Evolutionary conservation across 176 grass and related monocot species (phyloP).

Genomic region (Aegilops bicornis): DNA sequence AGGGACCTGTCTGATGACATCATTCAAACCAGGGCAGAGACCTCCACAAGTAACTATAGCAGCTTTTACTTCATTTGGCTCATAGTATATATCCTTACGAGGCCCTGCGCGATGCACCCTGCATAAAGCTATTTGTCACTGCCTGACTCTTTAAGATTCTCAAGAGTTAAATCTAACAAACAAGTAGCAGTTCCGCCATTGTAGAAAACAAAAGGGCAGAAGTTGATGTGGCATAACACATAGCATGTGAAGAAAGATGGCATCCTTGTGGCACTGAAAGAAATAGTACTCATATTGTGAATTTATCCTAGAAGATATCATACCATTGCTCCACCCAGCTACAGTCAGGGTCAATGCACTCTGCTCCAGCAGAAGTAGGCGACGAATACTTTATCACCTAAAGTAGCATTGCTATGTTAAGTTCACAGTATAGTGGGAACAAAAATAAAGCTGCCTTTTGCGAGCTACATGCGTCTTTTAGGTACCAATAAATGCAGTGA

Average conservation of each 20-base stretch:
- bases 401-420: slow-evolving; percentile 16
- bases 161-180: slow-evolving; percentile 6
- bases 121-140: slow-evolving; percentile 40
- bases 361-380: slow-evolving; percentile 81
- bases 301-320: slow-evolving; percentile 2
- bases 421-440: slow-evolving; percentile 10
- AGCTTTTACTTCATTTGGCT: slow-evolving; percentile 86
- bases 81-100: slow-evolving; percentile 83
- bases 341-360: slow-evolving; percentile 90
- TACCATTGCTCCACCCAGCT: slow-evolving; percentile 94
- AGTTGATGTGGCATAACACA: slow-evolving; percentile 15
- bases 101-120: slow-evolving; percentile 93
- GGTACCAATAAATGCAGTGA: slow-evolving; percentile 6
- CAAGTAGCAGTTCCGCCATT: background rate
- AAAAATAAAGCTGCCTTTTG: background rate
- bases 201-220: slow-evolving; percentile 1
- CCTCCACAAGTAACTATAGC: slow-evolving; percentile 93
- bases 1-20: slow-evolving; percentile 88
- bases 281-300: background rate
- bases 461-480: background rate
- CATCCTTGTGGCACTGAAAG: background rate
- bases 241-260: background rate
- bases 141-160: background rate
- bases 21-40: slow-evolving; percentile 91
- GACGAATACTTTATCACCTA: slow-evolving; percentile 87